These are phyloP conservation scores for Ophiostoma australiae DNA, from an alignment of 2,329 filamentous ascomycete species.

Conservation along the genomic window DNA sequence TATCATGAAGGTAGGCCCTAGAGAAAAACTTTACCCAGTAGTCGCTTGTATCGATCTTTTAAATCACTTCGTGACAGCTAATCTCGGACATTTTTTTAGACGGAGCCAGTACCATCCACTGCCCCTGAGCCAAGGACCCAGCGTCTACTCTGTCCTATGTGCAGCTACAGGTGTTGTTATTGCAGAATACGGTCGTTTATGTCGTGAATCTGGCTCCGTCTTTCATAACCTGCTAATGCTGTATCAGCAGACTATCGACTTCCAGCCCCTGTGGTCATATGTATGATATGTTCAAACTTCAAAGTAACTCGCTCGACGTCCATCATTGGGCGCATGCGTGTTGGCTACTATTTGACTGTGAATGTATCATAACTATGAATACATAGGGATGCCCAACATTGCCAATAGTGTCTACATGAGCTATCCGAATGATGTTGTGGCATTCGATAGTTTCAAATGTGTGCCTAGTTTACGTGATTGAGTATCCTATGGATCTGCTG, in stretches of 20 bases:
- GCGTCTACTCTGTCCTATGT: not conserved
- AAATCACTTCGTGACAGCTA: not conserved
- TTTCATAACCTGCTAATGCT: too few relatives aligned
- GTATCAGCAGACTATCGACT: too few relatives aligned
- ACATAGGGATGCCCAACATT: too few relatives aligned
- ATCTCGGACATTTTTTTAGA: conserved; percentile 10
- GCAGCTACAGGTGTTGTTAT: not conserved
- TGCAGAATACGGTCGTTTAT: not conserved
- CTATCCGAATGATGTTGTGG: not conserved
- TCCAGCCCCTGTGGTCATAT: too few relatives aligned
- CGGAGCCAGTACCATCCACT: conserved; percentile 4
- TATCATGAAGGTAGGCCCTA: not conserved
- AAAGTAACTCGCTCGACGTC: too few relatives aligned
- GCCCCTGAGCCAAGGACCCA: conserved; percentile 12
- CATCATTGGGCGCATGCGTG: too few relatives aligned
- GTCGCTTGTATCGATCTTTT: not conserved
- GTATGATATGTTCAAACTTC: too few relatives aligned
- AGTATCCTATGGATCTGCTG: not conserved
- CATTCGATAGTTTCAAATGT: not conserved
- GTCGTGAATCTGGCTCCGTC: not conserved
- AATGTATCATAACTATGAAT: too few relatives aligned
- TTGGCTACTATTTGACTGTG: too few relatives aligned
- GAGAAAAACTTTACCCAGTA: not conserved
- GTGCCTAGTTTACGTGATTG: not conserved
- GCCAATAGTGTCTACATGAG: not conserved